phyloP scores from a whole-genome alignment of 2,329 filamentous ascomycete genomes.

The Pseudocercospora eumusae region DNA sequence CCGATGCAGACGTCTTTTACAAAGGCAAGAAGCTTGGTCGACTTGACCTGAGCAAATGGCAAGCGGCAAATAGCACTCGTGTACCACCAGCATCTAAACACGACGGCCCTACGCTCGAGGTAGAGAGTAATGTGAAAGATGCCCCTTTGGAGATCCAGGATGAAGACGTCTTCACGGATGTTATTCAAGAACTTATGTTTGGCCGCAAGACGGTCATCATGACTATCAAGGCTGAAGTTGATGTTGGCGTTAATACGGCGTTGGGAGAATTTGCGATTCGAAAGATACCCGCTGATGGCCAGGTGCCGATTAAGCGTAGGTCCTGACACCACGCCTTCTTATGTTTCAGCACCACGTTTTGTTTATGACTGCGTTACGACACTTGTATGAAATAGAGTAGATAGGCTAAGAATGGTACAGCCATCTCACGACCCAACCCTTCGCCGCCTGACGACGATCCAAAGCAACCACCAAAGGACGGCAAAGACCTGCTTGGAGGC shows the following conservation, averaged over 20 bases:
- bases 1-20: conserved; percentile 79
- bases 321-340: conserved; percentile 41
- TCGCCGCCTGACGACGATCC: conserved; percentile 13
- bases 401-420: conserved; percentile 33
- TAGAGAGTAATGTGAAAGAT: conserved; percentile 74
- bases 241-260: conserved; percentile 78
- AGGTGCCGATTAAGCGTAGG: conserved; percentile 92
- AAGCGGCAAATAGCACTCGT: conserved; percentile 76
- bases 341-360: conserved; percentile 17
- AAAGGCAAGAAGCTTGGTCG: conserved; percentile 74
- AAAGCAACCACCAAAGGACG: conserved; percentile 16
- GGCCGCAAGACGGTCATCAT: conserved; percentile 69
- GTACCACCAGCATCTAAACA: conserved; percentile 56
- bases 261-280: conserved; percentile 79
- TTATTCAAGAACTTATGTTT: conserved; percentile 80
- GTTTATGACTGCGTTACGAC: conserved; percentile 9
- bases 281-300: conserved; percentile 78
- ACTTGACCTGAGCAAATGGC: conserved; percentile 79
- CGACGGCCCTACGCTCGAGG: conserved; percentile 65
- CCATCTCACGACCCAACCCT: conserved; percentile 26
- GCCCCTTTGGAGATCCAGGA: conserved; percentile 83
- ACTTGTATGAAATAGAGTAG: conserved; percentile 28
- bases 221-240: conserved; percentile 75
- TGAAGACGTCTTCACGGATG: conserved; percentile 72
- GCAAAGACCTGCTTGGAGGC: conserved; percentile 19